Percentiles rank a stretch among this genome's conserved stretches.
Conservation (phyloP, 768 basidiomycete genomes). For the Nevesoporus exiguus region DNA sequence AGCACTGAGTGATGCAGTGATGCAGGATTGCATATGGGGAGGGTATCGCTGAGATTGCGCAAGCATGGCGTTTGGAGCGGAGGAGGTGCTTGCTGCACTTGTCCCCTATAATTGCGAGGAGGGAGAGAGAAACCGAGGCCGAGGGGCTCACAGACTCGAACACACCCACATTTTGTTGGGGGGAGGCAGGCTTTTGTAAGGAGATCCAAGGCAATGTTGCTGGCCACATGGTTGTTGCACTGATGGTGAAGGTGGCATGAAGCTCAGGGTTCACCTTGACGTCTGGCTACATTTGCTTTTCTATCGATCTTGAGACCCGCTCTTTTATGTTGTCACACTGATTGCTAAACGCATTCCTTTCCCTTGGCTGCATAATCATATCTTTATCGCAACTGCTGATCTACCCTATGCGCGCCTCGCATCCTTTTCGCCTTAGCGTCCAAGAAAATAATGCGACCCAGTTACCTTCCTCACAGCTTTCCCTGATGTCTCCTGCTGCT, state of each 20-base stretch:
- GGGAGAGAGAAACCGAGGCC: not conserved
- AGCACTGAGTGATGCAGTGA: too few relatives aligned
- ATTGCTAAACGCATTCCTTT: conserved; percentile 9
- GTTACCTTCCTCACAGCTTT: too few relatives aligned
- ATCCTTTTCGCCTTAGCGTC: too few relatives aligned
- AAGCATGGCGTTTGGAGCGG: too few relatives aligned
- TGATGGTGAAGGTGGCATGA: not conserved
- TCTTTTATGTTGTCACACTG: conserved; percentile 12
- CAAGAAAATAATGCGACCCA: too few relatives aligned
- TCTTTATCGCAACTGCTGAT: conserved; percentile 7
- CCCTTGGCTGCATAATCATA: conserved; percentile 1
- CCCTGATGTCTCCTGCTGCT: too few relatives aligned
- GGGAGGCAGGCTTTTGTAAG: not conserved
- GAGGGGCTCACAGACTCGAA: not conserved
- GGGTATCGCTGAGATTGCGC: too few relatives aligned
- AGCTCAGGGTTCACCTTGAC: conserved; percentile 19
- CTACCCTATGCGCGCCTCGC: too few relatives aligned
- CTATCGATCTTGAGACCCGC: conserved; percentile 8
- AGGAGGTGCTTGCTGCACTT: too few relatives aligned
- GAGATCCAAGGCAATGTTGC: not conserved
- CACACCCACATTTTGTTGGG: not conserved
- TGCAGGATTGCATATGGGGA: too few relatives aligned
- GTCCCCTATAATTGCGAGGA: too few relatives aligned
- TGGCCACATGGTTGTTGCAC: conserved; percentile 1
- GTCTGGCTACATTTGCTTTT: conserved; percentile 18